A percentile compares a stretch with the other conserved stretches of the same genome.
Evolutionary conservation across 2,329 filamentous ascomycete species (phyloP).

Genomic region (Pyrenochaeta sp.): DNA sequence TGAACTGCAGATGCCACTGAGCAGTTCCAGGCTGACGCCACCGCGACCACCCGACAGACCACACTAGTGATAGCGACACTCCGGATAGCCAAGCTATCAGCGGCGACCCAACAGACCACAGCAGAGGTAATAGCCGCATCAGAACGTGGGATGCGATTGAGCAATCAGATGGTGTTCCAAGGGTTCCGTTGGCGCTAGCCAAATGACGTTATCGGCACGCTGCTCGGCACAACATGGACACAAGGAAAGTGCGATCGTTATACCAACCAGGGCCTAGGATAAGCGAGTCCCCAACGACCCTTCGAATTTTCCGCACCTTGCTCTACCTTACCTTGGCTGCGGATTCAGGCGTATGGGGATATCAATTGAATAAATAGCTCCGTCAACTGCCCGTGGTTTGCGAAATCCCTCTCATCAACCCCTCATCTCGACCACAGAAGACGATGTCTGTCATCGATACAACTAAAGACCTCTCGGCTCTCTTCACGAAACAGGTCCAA

Average conservation of each 20-base stretch:
- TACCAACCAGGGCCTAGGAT: constrained; percentile 6
- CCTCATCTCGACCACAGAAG: constrained; percentile 14
- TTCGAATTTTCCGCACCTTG: constrained; percentile 27
- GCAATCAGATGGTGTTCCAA: constrained; percentile 23
- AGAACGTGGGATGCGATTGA: constrained; percentile 10
- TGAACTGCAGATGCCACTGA: not conserved
- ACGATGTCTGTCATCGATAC: constrained; percentile 73
- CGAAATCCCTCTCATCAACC: constrained; percentile 11
- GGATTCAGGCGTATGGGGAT: constrained; percentile 22
- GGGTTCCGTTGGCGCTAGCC: constrained; percentile 12
- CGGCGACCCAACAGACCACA: constrained; percentile 17
- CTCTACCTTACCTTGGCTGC: constrained; percentile 21
- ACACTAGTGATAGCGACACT: constrained; percentile 24
- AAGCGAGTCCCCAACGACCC: constrained; percentile 26
- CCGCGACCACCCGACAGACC: constrained; percentile 23
- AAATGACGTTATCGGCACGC: constrained; percentile 31
- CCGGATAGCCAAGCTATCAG: constrained; percentile 24
- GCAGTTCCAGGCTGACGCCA: constrained; percentile 3
- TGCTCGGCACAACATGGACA: constrained; percentile 15
- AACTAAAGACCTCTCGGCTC: constrained; percentile 74
- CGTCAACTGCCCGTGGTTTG: constrained; percentile 24
- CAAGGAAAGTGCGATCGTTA: constrained; percentile 12
- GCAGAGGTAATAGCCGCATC: not conserved
- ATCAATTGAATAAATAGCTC: constrained; percentile 27
- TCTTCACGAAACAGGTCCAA: constrained; percentile 74